These are phyloP conservation scores for Aegle marmelos DNA, from an alignment of 345 rosid genomes.

Conservation along the genomic window DNA sequence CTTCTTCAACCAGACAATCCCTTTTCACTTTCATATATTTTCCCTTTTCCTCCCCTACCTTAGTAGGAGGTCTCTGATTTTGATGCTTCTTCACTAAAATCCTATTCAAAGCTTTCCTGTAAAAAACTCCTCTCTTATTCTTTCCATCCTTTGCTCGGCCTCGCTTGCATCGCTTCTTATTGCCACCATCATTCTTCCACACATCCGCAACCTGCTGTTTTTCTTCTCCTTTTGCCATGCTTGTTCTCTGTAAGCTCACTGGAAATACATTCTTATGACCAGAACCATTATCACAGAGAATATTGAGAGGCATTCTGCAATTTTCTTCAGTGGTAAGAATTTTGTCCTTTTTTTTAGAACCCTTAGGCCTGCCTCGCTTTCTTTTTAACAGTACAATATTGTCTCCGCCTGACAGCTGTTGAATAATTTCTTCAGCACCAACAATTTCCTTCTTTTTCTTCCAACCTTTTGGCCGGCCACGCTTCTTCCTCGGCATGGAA, in stretches of 20 bases:
- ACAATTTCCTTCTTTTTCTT: constrained; percentile 11
- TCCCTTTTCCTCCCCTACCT: constrained; percentile 10
- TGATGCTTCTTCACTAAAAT: not conserved
- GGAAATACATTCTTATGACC: not conserved
- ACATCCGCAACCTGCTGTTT: not conserved
- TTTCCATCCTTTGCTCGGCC: constrained; percentile 16
- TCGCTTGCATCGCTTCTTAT: not conserved
- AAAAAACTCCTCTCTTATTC: constrained; percentile 9
- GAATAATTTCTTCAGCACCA: not conserved
- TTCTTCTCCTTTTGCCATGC: not conserved
- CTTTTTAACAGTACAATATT: not conserved
- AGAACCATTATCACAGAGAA: not conserved
- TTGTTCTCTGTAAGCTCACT: not conserved
- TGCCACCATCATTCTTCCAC: not conserved
- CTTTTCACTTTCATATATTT: constrained; percentile 2
- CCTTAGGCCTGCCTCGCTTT: constrained; percentile 27
- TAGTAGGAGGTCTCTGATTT: not conserved
- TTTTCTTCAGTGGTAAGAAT: constrained; percentile 1
- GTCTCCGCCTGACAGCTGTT: not conserved
- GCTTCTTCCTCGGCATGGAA: constrained; percentile 1
- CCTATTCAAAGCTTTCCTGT: constrained; percentile 2
- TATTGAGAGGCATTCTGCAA: not conserved
- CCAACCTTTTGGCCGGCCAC: constrained; percentile 19
- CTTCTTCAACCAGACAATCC: not conserved
- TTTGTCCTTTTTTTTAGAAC: constrained; percentile 18